Evolutionary conservation across 768 basidiomycete species (phyloP).

Genomic region (Wakefieldia striispora): DNA sequence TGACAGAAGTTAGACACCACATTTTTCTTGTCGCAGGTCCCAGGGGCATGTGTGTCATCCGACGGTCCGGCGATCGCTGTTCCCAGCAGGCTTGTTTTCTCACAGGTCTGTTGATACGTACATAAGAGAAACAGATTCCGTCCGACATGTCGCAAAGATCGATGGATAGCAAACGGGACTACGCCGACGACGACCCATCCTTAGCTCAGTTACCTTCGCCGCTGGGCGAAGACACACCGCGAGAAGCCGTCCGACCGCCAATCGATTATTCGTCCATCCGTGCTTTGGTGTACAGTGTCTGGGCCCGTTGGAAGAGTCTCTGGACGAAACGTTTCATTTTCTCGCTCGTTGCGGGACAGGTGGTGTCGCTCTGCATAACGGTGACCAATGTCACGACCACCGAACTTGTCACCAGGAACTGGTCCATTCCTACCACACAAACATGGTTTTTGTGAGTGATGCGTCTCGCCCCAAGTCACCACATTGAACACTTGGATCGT

Average conservation of each 20-base stretch:
- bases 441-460: slow-evolving; percentile 73
- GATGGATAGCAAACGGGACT: slow-evolving; percentile 25
- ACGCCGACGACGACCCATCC: slow-evolving; percentile 10
- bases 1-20: slow-evolving; percentile 18
- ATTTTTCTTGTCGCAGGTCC: not conserved
- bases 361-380: slow-evolving; percentile 85
- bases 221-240: not conserved
- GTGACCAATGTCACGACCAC: slow-evolving; percentile 87
- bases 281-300: slow-evolving; percentile 53
- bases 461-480: not conserved
- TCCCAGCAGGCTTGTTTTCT: slow-evolving; percentile 7
- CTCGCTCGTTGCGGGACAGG: slow-evolving; percentile 72
- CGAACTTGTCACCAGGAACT: slow-evolving; percentile 65
- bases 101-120: not conserved
- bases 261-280: slow-evolving; percentile 62
- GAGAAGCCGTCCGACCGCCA: slow-evolving; percentile 44
- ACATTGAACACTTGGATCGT: not conserved
- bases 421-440: slow-evolving; percentile 78
- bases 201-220: not conserved
- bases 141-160: slow-evolving; percentile 16
- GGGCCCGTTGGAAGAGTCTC: slow-evolving; percentile 63
- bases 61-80: not conserved
- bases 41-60: not conserved
- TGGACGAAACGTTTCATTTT: slow-evolving; percentile 77
- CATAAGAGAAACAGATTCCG: not conserved